Conservation (phyloP, 306 rosid genomes). For the Sphenostylis stenocarpa region DNA sequence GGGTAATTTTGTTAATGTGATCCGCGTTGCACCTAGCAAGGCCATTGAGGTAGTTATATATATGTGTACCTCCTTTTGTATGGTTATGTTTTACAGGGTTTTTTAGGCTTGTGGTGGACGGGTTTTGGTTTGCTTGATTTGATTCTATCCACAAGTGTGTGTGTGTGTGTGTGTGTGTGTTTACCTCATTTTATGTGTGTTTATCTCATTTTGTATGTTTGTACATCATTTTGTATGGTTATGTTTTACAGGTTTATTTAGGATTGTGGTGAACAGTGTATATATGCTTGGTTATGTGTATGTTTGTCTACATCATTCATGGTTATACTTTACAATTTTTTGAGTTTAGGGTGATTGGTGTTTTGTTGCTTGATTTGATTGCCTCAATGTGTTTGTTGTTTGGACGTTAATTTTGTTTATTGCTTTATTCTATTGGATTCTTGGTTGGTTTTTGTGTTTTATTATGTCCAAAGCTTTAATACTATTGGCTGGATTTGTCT, state of each 20-base stretch:
- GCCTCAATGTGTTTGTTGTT: background rate
- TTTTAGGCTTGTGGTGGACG: no score
- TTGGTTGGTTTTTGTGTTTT: background rate
- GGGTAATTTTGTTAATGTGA: conserved; percentile 90
- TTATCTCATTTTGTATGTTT: background rate
- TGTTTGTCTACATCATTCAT: background rate
- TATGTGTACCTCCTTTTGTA: background rate
- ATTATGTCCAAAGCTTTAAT: background rate
- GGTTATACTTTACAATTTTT: background rate
- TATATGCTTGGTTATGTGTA: background rate
- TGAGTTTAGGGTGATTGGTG: background rate
- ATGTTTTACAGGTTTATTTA: background rate
- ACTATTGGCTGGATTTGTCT: conserved; percentile 2
- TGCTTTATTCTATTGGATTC: background rate
- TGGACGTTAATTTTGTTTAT: background rate
- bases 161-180: background rate
- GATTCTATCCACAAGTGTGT: background rate
- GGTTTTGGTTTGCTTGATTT: no score
- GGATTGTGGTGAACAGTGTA: background rate
- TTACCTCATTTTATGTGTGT: background rate
- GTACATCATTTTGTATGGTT: background rate
- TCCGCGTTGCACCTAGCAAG: conserved; percentile 98
- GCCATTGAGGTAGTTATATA: conserved; percentile 76
- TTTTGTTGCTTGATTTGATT: conserved; percentile 10
- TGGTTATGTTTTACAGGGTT: background rate